phyloP scores from a whole-genome alignment of 2,329 filamentous ascomycete species.

The Penicillium sp. region DNA sequence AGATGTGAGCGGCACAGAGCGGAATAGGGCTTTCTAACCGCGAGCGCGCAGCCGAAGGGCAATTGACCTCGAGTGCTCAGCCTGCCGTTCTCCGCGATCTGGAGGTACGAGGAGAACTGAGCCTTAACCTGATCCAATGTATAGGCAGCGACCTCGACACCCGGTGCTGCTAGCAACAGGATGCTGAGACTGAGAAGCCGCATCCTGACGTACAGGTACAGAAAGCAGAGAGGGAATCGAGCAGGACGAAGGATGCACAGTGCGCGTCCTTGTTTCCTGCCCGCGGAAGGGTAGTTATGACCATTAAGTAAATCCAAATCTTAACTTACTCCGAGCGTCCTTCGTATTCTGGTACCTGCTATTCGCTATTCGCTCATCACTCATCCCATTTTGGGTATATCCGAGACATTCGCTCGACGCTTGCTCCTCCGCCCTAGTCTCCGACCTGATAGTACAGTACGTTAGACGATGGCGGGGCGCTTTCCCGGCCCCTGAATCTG shows the following conservation, averaged over 20 bases:
- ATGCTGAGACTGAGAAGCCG: neutral
- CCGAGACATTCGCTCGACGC: neutral
- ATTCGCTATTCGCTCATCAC: neutral
- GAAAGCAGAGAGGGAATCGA: neutral
- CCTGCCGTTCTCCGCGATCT: neutral
- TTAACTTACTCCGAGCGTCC: neutral
- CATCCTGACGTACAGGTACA: neutral
- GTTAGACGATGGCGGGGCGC: neutral
- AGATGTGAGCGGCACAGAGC: neutral
- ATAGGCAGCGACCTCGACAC: neutral
- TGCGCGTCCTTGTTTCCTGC: neutral
- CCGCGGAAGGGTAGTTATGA: neutral
- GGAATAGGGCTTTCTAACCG: neutral
- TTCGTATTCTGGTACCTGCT: neutral
- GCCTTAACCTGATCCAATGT: neutral
- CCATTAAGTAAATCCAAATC: neutral
- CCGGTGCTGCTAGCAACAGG: neutral
- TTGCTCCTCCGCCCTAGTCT: neutral
- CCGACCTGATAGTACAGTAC: neutral
- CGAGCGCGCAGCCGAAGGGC: neutral
- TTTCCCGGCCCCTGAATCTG: neutral
- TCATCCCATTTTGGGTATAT: no score
- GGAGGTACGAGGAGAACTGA: neutral
- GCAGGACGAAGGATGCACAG: neutral
- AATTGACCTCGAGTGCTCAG: neutral